Conservation (phyloP, 306 rosid genomes). For the Fragaria vesca region DNA sequence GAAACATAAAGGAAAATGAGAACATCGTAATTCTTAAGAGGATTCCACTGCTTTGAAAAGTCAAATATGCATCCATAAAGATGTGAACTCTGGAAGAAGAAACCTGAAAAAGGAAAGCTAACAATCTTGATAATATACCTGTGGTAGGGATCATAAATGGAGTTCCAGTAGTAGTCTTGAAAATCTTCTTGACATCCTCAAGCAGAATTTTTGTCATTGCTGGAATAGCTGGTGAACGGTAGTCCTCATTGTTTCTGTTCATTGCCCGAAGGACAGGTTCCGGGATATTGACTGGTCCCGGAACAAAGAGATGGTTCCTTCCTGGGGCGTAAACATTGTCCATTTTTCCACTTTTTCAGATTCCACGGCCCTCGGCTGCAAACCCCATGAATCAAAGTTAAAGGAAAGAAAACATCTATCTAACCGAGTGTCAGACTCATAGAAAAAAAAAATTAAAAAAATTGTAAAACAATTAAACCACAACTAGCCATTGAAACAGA, state of each 20-base stretch:
- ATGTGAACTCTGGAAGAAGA: neutral
- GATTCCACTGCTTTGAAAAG: neutral
- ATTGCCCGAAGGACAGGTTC: conserved; percentile 86
- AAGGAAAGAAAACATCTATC: neutral
- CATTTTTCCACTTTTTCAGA: conserved; percentile 53
- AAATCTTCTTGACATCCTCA: conserved; percentile 88
- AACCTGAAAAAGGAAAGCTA: neutral
- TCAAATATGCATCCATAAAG: neutral
- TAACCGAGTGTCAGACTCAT: neutral
- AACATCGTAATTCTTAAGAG: neutral
- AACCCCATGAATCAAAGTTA: conserved; percentile 10
- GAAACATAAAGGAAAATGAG: neutral
- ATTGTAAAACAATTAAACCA: neutral
- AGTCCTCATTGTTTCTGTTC: conserved; percentile 96
- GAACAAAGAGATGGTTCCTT: conserved; percentile 95
- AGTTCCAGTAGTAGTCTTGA: conserved; percentile 89
- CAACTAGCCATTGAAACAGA: too few relatives aligned
- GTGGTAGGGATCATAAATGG: conserved; percentile 96
- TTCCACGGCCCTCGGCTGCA: conserved; percentile 34
- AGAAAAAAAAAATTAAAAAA: neutral
- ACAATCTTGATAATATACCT: conserved; percentile 39
- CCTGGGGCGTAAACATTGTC: conserved; percentile 86
- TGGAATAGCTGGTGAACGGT: conserved; percentile 96
- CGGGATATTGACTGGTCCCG: conserved; percentile 98
- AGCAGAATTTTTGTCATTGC: conserved; percentile 81